Evolutionary conservation across 1,284 basidiomycete species (phyloP), one percentile per base, ranked within the genome.

Genomic region (Cutaneotrichosporon sp.): DNA sequence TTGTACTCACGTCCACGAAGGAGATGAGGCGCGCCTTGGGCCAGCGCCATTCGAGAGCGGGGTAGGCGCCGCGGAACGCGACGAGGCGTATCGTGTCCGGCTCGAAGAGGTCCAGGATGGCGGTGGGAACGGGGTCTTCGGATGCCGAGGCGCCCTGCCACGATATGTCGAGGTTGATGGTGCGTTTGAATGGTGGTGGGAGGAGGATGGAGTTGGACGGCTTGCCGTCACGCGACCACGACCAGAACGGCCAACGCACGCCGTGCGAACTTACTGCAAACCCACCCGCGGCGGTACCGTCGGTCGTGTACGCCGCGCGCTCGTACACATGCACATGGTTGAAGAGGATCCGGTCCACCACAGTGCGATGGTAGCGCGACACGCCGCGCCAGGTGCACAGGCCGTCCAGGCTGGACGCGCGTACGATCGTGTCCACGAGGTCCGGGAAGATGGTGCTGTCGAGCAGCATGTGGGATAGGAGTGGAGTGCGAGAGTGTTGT

Each of bases 321-420:
- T 53, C 51, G 31, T 53, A 53, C 13, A 53, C 3, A 7, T 53
- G 51, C 26, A n/a, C 51, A 30, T 53, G 51, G 30, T 30, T 14
- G 51, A 53, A 53, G 51, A 53, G 30, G 51, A 34, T 13, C 1
- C 26, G 8, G 51, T 53, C 51, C 13, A 31, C 51, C 14, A 53
- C 30, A 2, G 30, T 10, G 16, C 51, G 51, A 18, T 53, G 51
- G 51, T 53, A 53, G 31, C 30, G 30, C 5, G 51, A 53, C 30
- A 53, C 51, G 16, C 4, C 16, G 30, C 51, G 51, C 51, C 51
- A 53, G 51, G 51, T 22, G 51, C 51, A 32, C 14, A 53, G 51
- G 18, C 26, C 26, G 30, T 16, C 31, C 11, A 52, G 8, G 51
- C 34, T 31, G 31, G 51, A 53, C 4, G 51, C 31, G 51, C 30